Base-by-base conservation (phyloP, 139 green algal genomes). In the Tetradesmus lagerheimii region DNA sequence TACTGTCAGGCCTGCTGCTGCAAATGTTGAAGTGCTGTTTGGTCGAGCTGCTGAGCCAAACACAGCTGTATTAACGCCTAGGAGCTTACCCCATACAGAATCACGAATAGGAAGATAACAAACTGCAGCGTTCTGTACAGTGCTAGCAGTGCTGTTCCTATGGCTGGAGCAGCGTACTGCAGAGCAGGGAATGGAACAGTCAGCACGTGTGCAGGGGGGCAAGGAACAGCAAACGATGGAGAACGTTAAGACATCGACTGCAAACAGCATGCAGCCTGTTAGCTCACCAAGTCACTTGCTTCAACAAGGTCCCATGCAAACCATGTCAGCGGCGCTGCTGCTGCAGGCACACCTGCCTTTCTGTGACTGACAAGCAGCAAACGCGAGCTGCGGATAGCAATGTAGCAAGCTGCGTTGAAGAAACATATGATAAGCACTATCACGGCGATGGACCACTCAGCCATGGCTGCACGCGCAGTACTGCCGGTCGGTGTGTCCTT, bases 231-330 rank as follows among this genome's bases (percentile, higher is more conserved):
- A 12, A 35, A 41, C 31, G 8, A 79, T 35, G 71, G 1, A 25
- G n/a, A 79, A 37, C 1, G 34, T 39, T 16, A 11, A 1, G 20
- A 37, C 9, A 2, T 5, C n/a, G 2, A 39, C n/a, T 27, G 35
- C 27, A 45, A 39, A 47, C 75, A 81, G 12, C 37, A 62, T 34
- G 27, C 78, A 84, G 35, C 37, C 41, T 62, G 78, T 6, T 3
- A 35, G 27, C 38, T 62, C 23, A 84, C 84, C 64, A 89, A 34
- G 43, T 82, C 64, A 1, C 45, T 66, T 43, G 64, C 66, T 23
- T 82, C 23, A 35, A 89, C n/a, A 16, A 89, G 74, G 66, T 89
- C 84, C 84, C 84, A 89, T 25, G 66, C 64, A 41, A 80, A 89
- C 66, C 66, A 89, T 23, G 84, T 83, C 27, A 71, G 1, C 34